phyloP scores from a whole-genome alignment of 176 grass and related monocot genomes.

The Chrysopogon serrulatus region DNA sequence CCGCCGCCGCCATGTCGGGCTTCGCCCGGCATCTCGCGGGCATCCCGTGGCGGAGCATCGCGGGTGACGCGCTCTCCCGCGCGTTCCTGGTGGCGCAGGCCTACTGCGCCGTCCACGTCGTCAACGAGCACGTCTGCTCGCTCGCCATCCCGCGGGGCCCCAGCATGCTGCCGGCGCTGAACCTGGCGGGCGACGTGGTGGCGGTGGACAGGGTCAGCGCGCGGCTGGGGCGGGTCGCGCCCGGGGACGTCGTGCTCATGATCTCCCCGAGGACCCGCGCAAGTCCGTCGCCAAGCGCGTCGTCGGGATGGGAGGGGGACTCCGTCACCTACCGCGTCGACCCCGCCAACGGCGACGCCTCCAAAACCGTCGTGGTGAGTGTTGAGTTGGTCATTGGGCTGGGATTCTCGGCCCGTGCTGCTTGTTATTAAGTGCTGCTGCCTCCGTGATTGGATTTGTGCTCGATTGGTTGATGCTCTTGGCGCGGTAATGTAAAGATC shows the following conservation, averaged over 20 bases:
- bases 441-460: neutral
- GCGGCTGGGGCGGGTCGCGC: slow-evolving; percentile 21
- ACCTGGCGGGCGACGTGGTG: slow-evolving; percentile 65
- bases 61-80: neutral
- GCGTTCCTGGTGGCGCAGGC: slow-evolving; percentile 19
- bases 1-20: slow-evolving; percentile 29
- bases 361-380: slow-evolving; percentile 63
- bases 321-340: slow-evolving; percentile 61
- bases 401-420: neutral
- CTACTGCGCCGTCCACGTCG: slow-evolving; percentile 46
- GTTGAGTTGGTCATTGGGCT: neutral
- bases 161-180: slow-evolving; percentile 85
- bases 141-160: slow-evolving; percentile 31
- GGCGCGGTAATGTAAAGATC: neutral
- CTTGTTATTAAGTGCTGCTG: neutral
- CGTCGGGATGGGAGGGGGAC: slow-evolving; percentile 53
- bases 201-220: slow-evolving; percentile 49
- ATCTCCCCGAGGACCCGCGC: slow-evolving; percentile 69
- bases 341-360: slow-evolving; percentile 31
- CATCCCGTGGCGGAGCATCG: slow-evolving; percentile 51
- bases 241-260: slow-evolving; percentile 67
- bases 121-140: slow-evolving; percentile 30
- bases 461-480: neutral
- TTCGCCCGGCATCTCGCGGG: slow-evolving; percentile 23
- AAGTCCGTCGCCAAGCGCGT: slow-evolving; percentile 62